Evolutionary conservation across 176 grass and related monocot species (phyloP), one percentile per base, ranked within the genome.

Genomic region (Eleusine coracana): DNA sequence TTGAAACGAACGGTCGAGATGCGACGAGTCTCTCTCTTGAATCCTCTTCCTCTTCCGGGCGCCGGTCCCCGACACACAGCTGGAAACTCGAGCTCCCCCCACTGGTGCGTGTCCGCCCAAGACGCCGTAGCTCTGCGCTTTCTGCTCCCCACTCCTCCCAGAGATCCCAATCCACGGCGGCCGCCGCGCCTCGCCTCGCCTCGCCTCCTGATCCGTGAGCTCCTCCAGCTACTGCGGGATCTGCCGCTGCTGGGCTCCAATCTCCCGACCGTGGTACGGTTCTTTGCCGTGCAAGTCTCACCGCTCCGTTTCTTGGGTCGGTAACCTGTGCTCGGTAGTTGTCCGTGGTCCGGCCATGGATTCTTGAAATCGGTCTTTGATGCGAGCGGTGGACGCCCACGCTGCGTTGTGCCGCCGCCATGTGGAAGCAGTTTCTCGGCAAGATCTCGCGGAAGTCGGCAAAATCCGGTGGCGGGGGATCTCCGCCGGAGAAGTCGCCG

Each of bases 381-480:
- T 81, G 65, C 82, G 8, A 77, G 71, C 45, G 10, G 42, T 70
- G 72, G 52, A 71, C 48, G 31, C 82, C 54, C 80, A 20, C 56
- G 31, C 10, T 49, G 68, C 25, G 60, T 29, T 21, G 18, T 40
- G 64, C 38, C 36, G 48, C 37, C n/a, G 80, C 85, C 52, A 98
- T 98, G 96, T 98, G 92, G 96, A 98, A 93, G 88, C 90, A 95
- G 48, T 91, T 98, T 63, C 87, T 98, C 2, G 86, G 92, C 56
- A 98, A 98, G 88, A 87, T 95, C 79, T 88, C 88, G 56, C 85
- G 90, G 54, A 98, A 95, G 85, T 84, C 92, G 44, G 71, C 73
- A 6, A 98, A 95, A 86, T 93, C 79, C 48, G 74, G 82, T 38
- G 68, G 64, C 18, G 71, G 87, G 4, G 82, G 87, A 20, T 86